Conservation (phyloP, 441 rosid species). For the Adansonia grandidieri region DNA sequence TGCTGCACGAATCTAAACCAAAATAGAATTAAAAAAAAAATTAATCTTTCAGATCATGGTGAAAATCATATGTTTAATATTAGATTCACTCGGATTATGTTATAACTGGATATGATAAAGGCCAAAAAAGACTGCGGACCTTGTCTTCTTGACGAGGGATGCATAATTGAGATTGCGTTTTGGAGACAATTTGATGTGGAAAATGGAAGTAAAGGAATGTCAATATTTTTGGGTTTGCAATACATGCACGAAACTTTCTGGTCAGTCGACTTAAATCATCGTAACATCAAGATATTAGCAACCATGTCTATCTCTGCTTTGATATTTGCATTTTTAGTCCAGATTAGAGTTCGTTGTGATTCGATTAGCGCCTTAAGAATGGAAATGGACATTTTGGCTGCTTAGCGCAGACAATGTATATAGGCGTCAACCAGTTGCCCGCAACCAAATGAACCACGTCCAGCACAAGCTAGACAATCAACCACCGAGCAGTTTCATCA, state of each 20-base stretch:
- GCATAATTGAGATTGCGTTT: too few species aligned
- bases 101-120: not conserved
- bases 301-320: not conserved
- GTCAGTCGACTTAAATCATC: not conserved
- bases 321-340: not conserved
- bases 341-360: not conserved
- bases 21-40: not conserved
- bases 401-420: not conserved
- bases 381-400: not conserved
- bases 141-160: not conserved
- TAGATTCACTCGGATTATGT: not conserved
- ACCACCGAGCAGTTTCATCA: not conserved
- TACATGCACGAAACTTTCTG: too few species aligned
- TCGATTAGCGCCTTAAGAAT: not conserved
- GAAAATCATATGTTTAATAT: not conserved
- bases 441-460: not conserved
- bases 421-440: not conserved
- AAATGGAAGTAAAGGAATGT: too few species aligned
- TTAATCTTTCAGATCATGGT: not conserved
- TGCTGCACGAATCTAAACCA: not conserved
- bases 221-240: too few species aligned
- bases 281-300: not conserved
- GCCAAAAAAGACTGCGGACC: not conserved
- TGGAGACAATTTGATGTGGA: too few species aligned
- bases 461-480: not conserved